These are phyloP conservation scores for Cryptosporidium muris DNA, from an alignment of 169 alveolate species.

Conservation along the genomic window DNA sequence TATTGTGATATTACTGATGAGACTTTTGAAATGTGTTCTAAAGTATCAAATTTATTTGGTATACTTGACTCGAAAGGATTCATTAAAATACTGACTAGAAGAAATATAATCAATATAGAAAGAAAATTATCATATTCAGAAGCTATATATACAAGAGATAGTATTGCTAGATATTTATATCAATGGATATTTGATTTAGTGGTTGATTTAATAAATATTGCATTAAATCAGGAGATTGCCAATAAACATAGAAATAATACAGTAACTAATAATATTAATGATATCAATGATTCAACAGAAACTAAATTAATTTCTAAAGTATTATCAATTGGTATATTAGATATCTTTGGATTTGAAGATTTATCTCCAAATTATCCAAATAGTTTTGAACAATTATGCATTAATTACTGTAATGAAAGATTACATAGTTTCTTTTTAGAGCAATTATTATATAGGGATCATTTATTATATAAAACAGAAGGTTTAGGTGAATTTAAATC, in stretches of 20 bases:
- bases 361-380: slow-evolving; percentile 78
- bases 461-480: slow-evolving; percentile 78
- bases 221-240: slow-evolving; percentile 52
- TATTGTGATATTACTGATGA: slow-evolving; percentile 39
- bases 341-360: slow-evolving; percentile 87
- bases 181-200: slow-evolving; percentile 76
- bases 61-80: slow-evolving; percentile 40
- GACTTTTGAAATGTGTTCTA: slow-evolving; percentile 6
- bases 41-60: slow-evolving; percentile 22
- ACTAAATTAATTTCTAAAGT: slow-evolving; percentile 1
- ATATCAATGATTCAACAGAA: background rate
- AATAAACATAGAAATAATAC: background rate
- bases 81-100: slow-evolving; percentile 75
- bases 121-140: slow-evolving; percentile 75
- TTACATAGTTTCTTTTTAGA: slow-evolving; percentile 86
- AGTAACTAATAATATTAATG: background rate
- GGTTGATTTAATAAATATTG: slow-evolving; percentile 77
- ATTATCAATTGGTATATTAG: slow-evolving; percentile 81
- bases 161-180: slow-evolving; percentile 78
- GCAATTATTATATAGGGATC: slow-evolving; percentile 83
- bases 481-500: slow-evolving; percentile 35
- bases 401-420: slow-evolving; percentile 88
- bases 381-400: slow-evolving; percentile 88
- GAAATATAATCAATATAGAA: slow-evolving; percentile 74
- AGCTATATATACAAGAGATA: slow-evolving; percentile 77